phyloP scores from a whole-genome alignment of 805 yeast genomes.

The Starmerella cellae region DNA sequence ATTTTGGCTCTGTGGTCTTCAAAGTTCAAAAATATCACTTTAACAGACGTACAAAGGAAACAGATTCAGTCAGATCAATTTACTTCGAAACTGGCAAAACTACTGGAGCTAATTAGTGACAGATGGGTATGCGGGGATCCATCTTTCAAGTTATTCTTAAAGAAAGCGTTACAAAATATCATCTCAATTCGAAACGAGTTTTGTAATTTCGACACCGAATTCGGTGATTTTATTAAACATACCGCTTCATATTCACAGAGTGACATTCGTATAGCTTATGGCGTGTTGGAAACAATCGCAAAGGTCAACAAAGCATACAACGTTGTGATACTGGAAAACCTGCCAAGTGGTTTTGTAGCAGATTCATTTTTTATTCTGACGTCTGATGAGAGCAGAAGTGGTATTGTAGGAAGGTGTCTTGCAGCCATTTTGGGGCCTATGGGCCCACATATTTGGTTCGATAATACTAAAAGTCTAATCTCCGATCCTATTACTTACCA shows the following conservation, averaged over 20 bases:
- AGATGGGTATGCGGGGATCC: constrained; percentile 16
- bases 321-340: neutral
- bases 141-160: constrained; percentile 3
- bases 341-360: constrained; percentile 6
- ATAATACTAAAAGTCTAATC: neutral
- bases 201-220: neutral
- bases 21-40: neutral
- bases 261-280: constrained; percentile 9
- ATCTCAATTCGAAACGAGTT: neutral
- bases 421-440: constrained; percentile 7
- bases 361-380: constrained; percentile 3
- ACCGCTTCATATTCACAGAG: constrained; percentile 2
- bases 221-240: constrained; percentile 1
- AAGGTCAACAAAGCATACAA: neutral
- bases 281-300: constrained; percentile 11
- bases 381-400: constrained; percentile 3
- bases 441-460: constrained; percentile 7
- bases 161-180: constrained; percentile 2
- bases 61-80: neutral
- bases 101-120: constrained; percentile 3
- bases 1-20: constrained; percentile 8
- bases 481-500: constrained; percentile 1
- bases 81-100: neutral
- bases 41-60: neutral
- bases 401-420: constrained; percentile 12